Conservation (phyloP, 1,139 yeast species). For the Protomyces inouyei region DNA sequence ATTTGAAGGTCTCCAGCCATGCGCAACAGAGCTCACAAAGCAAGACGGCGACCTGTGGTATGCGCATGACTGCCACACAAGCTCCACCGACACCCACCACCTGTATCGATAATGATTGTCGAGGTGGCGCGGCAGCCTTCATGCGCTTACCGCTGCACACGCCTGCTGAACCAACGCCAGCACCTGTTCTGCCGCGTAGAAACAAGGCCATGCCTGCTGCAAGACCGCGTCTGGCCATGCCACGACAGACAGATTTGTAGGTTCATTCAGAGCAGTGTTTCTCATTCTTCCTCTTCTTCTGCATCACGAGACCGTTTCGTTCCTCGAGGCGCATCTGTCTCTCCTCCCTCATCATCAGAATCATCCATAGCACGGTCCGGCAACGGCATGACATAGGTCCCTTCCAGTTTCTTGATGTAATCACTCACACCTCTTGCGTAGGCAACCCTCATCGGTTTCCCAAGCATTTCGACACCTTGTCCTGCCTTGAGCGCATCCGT, state of each 20-base stretch:
- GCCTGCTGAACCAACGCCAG: neutral
- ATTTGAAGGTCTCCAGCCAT: neutral
- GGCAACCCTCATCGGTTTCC: slow-evolving; percentile 50
- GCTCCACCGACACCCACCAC: neutral
- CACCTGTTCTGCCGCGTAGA: slow-evolving; percentile 1
- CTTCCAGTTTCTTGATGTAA: slow-evolving; percentile 38
- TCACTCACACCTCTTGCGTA: slow-evolving; percentile 45
- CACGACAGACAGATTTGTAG: neutral
- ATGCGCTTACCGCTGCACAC: neutral
- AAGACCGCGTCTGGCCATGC: neutral
- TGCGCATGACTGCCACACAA: neutral
- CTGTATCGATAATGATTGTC: neutral
- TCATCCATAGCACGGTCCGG: slow-evolving; percentile 24
- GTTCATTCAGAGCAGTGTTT: neutral
- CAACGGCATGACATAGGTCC: slow-evolving; percentile 34
- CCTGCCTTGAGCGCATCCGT: slow-evolving; percentile 49
- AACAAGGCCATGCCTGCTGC: neutral
- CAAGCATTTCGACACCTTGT: slow-evolving; percentile 52
- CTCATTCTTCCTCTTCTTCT: slow-evolving; percentile 12
- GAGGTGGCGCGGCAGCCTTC: neutral
- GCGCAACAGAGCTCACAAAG: neutral
- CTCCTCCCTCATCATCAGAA: slow-evolving; percentile 32
- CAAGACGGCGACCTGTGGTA: neutral
- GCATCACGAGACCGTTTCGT: slow-evolving; percentile 32
- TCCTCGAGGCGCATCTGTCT: slow-evolving; percentile 23